Conservation (phyloP, 2,329 filamentous ascomycete genomes). For the Cladophialophora yegresii region DNA sequence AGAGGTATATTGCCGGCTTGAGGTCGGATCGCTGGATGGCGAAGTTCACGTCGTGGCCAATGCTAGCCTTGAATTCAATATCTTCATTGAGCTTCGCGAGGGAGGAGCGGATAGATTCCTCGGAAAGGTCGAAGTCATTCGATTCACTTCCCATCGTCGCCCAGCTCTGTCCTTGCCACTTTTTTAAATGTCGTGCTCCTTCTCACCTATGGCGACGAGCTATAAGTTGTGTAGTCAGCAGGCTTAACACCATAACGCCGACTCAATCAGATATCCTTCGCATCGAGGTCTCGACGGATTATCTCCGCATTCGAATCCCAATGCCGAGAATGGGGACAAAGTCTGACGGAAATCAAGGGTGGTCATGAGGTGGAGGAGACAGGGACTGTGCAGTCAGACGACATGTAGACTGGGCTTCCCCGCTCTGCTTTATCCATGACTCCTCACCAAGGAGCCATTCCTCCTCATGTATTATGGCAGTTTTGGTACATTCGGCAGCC, state of each 20-base stretch:
- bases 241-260: background rate
- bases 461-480: background rate
- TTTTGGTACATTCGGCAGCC: background rate
- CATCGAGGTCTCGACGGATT: background rate
- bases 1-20: background rate
- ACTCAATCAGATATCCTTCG: background rate
- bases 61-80: slow-evolving; percentile 13
- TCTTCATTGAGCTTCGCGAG: slow-evolving; percentile 11
- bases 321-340: background rate
- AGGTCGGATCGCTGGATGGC: slow-evolving; percentile 6
- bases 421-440: background rate
- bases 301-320: background rate
- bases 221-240: background rate
- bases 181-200: background rate
- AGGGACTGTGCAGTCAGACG: background rate
- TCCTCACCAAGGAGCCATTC: background rate
- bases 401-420: background rate
- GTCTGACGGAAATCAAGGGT: background rate
- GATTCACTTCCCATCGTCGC: background rate
- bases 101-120: background rate
- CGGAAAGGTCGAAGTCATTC: background rate
- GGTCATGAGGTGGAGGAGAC: background rate
- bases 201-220: background rate
- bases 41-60: background rate
- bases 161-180: background rate